These are phyloP conservation scores for Colletotrichum liriopes DNA, from an alignment of 2,329 filamentous ascomycete genomes.

Conservation along the genomic window DNA sequence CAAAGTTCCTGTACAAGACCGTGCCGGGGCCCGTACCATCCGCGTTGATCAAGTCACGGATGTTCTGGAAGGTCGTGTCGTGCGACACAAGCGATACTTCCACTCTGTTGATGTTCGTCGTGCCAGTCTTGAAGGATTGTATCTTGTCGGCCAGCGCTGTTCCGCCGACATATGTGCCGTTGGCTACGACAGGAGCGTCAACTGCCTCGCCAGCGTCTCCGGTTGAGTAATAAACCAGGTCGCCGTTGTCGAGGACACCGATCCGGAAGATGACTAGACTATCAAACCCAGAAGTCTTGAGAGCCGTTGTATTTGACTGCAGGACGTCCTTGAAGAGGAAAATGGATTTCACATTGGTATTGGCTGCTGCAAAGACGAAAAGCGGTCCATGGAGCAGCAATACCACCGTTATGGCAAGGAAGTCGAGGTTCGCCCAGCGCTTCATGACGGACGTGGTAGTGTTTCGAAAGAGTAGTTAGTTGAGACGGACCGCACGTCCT, in stretches of 20 bases:
- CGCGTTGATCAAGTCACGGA: conserved; percentile 55
- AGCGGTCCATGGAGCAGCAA: background rate
- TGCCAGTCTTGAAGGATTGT: conserved; percentile 52
- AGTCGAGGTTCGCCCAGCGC: background rate
- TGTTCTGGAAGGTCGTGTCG: conserved; percentile 47
- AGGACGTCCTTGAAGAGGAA: conserved; percentile 62
- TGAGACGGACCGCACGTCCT: no score
- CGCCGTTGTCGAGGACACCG: conserved; percentile 59
- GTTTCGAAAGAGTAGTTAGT: no score
- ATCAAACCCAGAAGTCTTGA: conserved; percentile 61
- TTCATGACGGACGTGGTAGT: background rate
- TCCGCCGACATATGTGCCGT: conserved; percentile 63
- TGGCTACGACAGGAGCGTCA: conserved; percentile 50
- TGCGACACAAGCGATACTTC: conserved; percentile 62
- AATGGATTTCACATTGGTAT: conserved; percentile 45
- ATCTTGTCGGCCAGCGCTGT: conserved; percentile 64
- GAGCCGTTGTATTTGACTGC: conserved; percentile 59
- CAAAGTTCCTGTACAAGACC: conserved; percentile 58
- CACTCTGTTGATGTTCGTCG: conserved; percentile 54
- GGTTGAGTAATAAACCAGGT: conserved; percentile 63
- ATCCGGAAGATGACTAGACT: conserved; percentile 61
- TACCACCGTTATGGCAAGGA: background rate
- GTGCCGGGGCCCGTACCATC: conserved; percentile 54
- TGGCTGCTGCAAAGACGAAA: background rate
- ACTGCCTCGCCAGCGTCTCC: conserved; percentile 55